Base-by-base conservation (phyloP, 495 filamentous ascomycete species). In the Chaetomium fimeti region DNA sequence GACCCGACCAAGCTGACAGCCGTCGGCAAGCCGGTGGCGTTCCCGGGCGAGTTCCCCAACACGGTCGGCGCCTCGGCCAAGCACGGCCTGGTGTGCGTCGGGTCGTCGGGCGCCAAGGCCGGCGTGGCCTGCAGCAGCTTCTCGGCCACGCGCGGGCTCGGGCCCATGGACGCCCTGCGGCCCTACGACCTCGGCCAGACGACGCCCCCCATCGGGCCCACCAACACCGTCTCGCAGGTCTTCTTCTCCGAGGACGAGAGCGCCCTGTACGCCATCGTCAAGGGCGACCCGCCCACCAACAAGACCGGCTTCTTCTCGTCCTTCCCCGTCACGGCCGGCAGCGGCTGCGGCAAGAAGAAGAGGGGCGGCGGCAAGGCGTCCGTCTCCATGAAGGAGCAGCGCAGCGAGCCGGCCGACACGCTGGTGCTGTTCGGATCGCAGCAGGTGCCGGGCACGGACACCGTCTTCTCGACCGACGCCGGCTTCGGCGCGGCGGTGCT, bases 1-100 rank as follows among this genome's bases (percentile, higher is more conserved):
- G 71, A 87, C 67, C 79, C 85, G 5, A 79, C 77, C 18, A 28
- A 48, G 11, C 58, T 77, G 49, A 65, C 63, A n/a, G 7, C 68
- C 49, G 54, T 77, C 13, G 74, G 74, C 43, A 47, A 63, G 29
- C 68, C 72, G n/a, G 55, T 69, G 16, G 13, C 65, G 20, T 70
- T 84, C 28, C 75, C 80, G 8, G 85, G 80, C 27, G 79, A 86
- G 45, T 87, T 87, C 67, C 85, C 85, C 0, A 77, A 78, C 51
- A 85, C 82, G 16, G 84, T 87, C 13, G 76, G 82, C 2, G 79
- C 79, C 16, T 85, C 83, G 0, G 28, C 60, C 1, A 81, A 78
- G 65, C 72, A 82, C 58, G 72, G 69, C 1, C 66, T 80, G 3
- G 83, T 79, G 22, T 88, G 85, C 68, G 85, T 86, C 0, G 84